These are phyloP conservation scores for Starmerella bombi DNA, from an alignment of 805 yeast genomes.

Conservation along the genomic window DNA sequence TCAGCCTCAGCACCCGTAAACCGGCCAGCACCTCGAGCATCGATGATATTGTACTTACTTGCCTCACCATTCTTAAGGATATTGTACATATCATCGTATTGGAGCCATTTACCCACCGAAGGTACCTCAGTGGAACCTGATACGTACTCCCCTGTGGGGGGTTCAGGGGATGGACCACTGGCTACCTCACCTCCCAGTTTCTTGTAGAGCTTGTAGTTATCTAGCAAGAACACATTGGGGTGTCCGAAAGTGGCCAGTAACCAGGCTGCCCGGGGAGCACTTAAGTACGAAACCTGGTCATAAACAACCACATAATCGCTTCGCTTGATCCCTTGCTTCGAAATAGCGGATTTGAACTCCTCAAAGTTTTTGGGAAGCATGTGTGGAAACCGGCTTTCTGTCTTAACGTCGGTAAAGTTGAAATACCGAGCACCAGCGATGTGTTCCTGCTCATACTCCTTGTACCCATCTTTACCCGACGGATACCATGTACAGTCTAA, in stretches of 20 bases:
- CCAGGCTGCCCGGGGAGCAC: constrained; percentile 90
- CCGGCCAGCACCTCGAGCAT: constrained; percentile 67
- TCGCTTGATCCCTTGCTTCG: constrained; percentile 23
- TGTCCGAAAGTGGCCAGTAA: constrained; percentile 73
- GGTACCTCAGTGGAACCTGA: constrained; percentile 20
- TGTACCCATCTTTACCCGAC: constrained; percentile 45
- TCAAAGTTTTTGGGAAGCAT: constrained; percentile 57
- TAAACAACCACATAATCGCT: constrained; percentile 62
- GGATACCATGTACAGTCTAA: constrained; percentile 88
- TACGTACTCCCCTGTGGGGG: constrained; percentile 16
- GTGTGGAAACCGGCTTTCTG: constrained; percentile 65
- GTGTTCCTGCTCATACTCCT: constrained; percentile 46
- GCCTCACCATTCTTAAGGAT: constrained; percentile 37
- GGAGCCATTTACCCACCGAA: constrained; percentile 22
- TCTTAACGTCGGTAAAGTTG: constrained; percentile 61
- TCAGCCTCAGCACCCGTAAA: constrained; percentile 74
- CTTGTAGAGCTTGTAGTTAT: constrained; percentile 50
- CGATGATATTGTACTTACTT: constrained; percentile 43
- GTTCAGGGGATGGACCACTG: constrained; percentile 18
- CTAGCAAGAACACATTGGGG: constrained; percentile 49
- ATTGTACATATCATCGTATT: constrained; percentile 51
- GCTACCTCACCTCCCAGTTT: constrained; percentile 37
- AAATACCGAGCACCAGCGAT: constrained; percentile 57
- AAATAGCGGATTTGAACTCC: constrained; percentile 39
- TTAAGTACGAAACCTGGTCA: constrained; percentile 72